phyloP scores from a whole-genome alignment of 805 yeast genomes.

The Yarrowia divulgata region DNA sequence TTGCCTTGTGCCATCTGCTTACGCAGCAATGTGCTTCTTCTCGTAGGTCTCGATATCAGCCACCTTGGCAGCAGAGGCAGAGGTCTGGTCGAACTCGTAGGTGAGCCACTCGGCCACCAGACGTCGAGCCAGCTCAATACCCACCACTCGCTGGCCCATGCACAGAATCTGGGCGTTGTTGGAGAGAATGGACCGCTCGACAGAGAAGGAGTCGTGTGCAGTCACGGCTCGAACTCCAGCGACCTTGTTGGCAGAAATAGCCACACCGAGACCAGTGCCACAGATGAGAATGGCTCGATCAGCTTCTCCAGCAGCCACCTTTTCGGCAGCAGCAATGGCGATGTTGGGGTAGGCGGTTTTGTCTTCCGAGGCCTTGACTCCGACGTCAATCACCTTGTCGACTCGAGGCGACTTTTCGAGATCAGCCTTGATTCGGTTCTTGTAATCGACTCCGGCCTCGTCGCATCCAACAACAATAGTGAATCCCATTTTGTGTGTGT shows the following conservation, averaged over 20 bases:
- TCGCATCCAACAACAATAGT: slow-evolving; percentile 55
- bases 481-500: slow-evolving; percentile 39
- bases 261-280: slow-evolving; percentile 61
- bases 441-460: slow-evolving; percentile 57
- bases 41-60: slow-evolving; percentile 50
- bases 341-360: slow-evolving; percentile 55
- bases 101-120: slow-evolving; percentile 57
- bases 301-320: slow-evolving; percentile 53
- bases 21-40: slow-evolving; percentile 25
- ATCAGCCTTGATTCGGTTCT: slow-evolving; percentile 52
- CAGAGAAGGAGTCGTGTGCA: slow-evolving; percentile 58
- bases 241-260: slow-evolving; percentile 58
- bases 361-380: slow-evolving; percentile 51
- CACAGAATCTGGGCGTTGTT: slow-evolving; percentile 57
- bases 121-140: slow-evolving; percentile 55
- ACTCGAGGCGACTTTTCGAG: slow-evolving; percentile 50
- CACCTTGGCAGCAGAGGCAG: slow-evolving; percentile 56
- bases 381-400: slow-evolving; percentile 53
- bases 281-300: slow-evolving; percentile 58
- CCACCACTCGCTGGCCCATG: slow-evolving; percentile 59
- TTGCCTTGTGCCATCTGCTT: not conserved
- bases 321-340: slow-evolving; percentile 56
- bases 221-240: slow-evolving; percentile 58
- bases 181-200: slow-evolving; percentile 56
- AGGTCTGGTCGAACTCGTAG: slow-evolving; percentile 53